Percentiles rank a stretch among this genome's conserved stretches.
Conservation (phyloP, 495 filamentous ascomycete genomes). For the Penicillium malachiteum region DNA sequence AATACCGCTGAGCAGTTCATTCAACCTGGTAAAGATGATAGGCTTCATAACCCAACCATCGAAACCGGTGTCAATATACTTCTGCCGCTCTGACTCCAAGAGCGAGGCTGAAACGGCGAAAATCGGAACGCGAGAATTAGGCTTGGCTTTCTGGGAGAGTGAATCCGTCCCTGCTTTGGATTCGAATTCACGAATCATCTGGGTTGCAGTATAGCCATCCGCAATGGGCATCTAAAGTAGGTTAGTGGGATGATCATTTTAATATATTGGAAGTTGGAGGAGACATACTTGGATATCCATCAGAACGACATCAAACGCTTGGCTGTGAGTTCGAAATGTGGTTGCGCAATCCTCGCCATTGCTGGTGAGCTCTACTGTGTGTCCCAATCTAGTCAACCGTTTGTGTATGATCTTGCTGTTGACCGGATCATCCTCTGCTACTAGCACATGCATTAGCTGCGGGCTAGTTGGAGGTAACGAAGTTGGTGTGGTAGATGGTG, state of each 20-base stretch:
- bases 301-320: constrained; percentile 75
- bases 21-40: constrained; percentile 65
- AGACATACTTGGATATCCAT: constrained; percentile 89
- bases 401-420: constrained; percentile 88
- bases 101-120: constrained; percentile 90
- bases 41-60: constrained; percentile 90
- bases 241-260: constrained; percentile 1
- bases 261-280: no score
- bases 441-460: constrained; percentile 58
- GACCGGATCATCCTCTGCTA: constrained; percentile 92
- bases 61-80: constrained; percentile 79
- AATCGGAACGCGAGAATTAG: constrained; percentile 60
- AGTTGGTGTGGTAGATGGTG: constrained; percentile 11
- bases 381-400: constrained; percentile 75
- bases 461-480: constrained; percentile 17
- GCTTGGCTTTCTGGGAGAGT: constrained; percentile 54
- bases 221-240: constrained; percentile 81
- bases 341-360: constrained; percentile 88
- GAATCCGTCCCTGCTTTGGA: constrained; percentile 44
- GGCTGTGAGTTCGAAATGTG: constrained; percentile 58
- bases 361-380: constrained; percentile 67
- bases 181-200: constrained; percentile 77
- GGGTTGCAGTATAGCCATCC: constrained; percentile 79
- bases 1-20: constrained; percentile 58
- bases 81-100: constrained; percentile 64